Base-by-base conservation (phyloP, 2,329 filamentous ascomycete genomes). In the Byssoonygena ceratinophila region DNA sequence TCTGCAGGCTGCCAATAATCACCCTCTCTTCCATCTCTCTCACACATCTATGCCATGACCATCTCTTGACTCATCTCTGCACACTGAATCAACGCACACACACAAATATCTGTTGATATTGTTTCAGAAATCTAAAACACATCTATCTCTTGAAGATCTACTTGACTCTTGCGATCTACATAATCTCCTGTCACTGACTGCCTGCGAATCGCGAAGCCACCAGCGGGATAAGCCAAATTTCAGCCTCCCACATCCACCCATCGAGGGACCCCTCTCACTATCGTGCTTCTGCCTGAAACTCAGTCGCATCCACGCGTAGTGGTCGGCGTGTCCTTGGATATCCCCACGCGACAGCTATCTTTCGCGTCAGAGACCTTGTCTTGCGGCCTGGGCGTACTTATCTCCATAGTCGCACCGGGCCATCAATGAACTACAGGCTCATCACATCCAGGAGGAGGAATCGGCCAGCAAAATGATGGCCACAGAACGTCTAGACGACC, bases 401-500 rank as follows among this genome's bases (percentile, higher is more conserved):
- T 12, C 25, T 18, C 25, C 40, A 25, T 51, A 41, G 16, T 37
- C 29, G 27, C 39, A 41, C 25, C 29, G 14, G 22, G 22, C n/a
- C 40, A 20, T 51, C 49, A 51, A 51, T 51, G 49, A 44, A 45
- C 34, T 40, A 25, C 39, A 22, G 18, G 14, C 40, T 31, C 51
- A 47, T 29, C n/a, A n/a, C n/a, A 34, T 25, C 16, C 22, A 16
- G 23, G n/a, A 47, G 34, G 25, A 53, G 45, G 27, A 32, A 41
- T 40, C 34, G 52, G 54, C 37, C 45, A 51, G 41, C 46, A 51
- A 44, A 45, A 53, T 58, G 46, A 59, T 54, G 52, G 40, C 52
- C 22, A 49, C 55, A 25, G 51, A 55, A 16, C 54, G 46, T 47
- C 49, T 56, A 59, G 66, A 69, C 54, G 70, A 75, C 59, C 64